These are phyloP conservation scores for Colletotrichum liaoningense DNA, from an alignment of 2,329 filamentous ascomycete species.

Conservation along the genomic window DNA sequence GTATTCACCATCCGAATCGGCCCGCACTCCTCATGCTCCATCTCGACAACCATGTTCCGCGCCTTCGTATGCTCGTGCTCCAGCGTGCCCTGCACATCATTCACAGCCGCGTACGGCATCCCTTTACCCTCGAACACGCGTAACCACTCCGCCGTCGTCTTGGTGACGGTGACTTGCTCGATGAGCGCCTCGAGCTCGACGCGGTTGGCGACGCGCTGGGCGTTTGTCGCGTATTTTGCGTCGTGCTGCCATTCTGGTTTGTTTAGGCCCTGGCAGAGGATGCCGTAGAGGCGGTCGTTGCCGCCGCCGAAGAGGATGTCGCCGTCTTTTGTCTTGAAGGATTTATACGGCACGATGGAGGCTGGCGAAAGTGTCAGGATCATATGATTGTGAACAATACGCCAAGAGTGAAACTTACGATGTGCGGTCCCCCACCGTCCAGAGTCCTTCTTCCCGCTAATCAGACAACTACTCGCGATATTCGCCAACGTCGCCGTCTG, in stretches of 20 bases:
- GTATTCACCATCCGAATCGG: conserved; percentile 92
- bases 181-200: conserved; percentile 82
- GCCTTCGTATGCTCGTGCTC: conserved; percentile 87
- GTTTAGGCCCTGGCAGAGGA: conserved; percentile 71
- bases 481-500: conserved; percentile 96
- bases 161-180: conserved; percentile 77
- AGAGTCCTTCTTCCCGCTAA: conserved; percentile 87
- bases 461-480: conserved; percentile 90
- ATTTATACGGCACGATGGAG: conserved; percentile 96
- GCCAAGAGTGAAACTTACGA: conserved; percentile 63
- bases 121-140: conserved; percentile 88
- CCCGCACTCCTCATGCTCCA: conserved; percentile 86
- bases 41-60: conserved; percentile 88
- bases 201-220: conserved; percentile 76
- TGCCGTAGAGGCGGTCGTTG: conserved; percentile 77
- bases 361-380: conserved; percentile 59
- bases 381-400: too few species aligned
- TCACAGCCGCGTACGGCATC: conserved; percentile 92
- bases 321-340: conserved; percentile 81
- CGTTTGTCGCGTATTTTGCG: conserved; percentile 70
- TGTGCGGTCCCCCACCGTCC: conserved; percentile 97
- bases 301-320: conserved; percentile 77
- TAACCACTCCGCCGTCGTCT: conserved; percentile 90
- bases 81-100: conserved; percentile 88
- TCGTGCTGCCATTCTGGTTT: conserved; percentile 71